Evolutionary conservation across 257 asterid species (phyloP), one percentile per base, ranked within the genome.

Genomic region (Rhazya stricta): DNA sequence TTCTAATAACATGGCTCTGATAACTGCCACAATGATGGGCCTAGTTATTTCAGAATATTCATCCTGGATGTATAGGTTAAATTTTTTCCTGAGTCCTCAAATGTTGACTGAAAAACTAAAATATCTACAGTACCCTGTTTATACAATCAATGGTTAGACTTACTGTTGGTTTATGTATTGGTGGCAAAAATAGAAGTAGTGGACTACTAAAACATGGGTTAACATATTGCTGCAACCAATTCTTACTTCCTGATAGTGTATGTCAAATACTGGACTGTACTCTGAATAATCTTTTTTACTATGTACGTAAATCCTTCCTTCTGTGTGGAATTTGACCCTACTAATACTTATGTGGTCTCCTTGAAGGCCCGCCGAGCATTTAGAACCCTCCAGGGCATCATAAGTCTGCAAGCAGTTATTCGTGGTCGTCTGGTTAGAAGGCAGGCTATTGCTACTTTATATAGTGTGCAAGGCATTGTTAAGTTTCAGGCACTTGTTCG

Each of bases 401-500:
- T 66, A 69, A 74, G 60, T 77, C 74, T 84, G 6, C 88, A 84
- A 82, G 85, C 85, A 50, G 58, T 81, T 51, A 77, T 81, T 32
- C 88, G 88, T 58, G 85, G 88, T 27, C 75, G 71, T 74, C 65
- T 84, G 73, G 88, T 84, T 30, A 77, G 84, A 67, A 81, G 85
- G 82, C 88, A 81, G 74, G 88, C 85, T 81, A 82, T 79, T 71
- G 75, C 88, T 19, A 79, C 88, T 63, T 58, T 81, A 46, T 61
- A 77, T 72, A 81, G 80, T 57, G 53, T 79, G 41, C 83, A 79
- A 61, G 80, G 88, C 39, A 79, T 84, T 65, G 85, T 84, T 48
- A 84, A 77, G 80, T 76, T 84, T 67, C 88, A 84, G 75, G 85
- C 88, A 63, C 77, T 71, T 74, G 78, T 74, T 73, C 84, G 88